Evolutionary conservation across 192 early-diverging fungal species (phyloP), one percentile per base, ranked within the genome.

Genomic region (Pilobolus umbonatus): DNA sequence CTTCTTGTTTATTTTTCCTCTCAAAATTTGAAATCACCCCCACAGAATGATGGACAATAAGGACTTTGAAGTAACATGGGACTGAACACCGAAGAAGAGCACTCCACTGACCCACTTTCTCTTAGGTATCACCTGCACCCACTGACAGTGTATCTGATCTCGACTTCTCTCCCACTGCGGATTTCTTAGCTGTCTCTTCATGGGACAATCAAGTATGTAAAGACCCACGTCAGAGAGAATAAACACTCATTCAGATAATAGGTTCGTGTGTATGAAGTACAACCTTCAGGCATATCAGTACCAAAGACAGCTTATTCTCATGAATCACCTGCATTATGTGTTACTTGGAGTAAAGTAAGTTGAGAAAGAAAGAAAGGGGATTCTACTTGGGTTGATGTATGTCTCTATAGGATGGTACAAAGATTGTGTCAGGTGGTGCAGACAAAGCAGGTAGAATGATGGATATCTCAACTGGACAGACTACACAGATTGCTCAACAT

Each of bases 211-310:
- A 81, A 48, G 86, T 81, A 72, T 46, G 66, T 36, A 24, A 25
- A 31, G 9, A 29, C 12, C 12, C 24, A 30, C 32, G 21, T 25
- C 22, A 25, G 31, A 6, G 26, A 14, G 40, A 38, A 7, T 17
- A 12, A 28, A 51, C 28, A 43, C 38, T 14, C 5, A 0, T 11
- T 35, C 29, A 34, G 32, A 19, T 30, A 50, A n/a, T 74, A 95
- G 90, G 95, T 96, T 17, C 82, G 94, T 57, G 89, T 97, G 54
- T 98, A 89, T 72, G 93, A 97, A 71, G 82, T 96, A 38, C 82
- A 88, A 44, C 57, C 74, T 32, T 86, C 83, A 50, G 92, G 92
- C 65, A 69, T 75, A 44, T 83, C 92, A 1, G 57, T 81, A 22
- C 85, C 87, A 21, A 93, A 92, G 74, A 87, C 94, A 2, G 57